Percentiles rank a stretch among this genome's conserved stretches.
Conservation (phyloP, 192 early-diverging fungal genomes). For the Linnemannia zychae region DNA sequence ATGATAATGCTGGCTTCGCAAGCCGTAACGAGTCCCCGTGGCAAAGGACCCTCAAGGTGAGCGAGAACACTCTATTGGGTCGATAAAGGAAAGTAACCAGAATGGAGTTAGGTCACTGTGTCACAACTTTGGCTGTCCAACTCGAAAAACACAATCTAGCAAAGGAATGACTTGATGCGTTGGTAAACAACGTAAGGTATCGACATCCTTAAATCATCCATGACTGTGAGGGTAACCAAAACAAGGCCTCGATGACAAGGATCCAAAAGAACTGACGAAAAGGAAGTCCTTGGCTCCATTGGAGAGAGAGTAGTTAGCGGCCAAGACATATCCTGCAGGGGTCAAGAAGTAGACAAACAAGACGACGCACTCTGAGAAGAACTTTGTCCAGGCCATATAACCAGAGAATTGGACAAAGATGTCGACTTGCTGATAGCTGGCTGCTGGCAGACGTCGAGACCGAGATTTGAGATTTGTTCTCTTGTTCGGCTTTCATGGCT, state of each 20-base stretch:
- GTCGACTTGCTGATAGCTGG: conserved; percentile 47
- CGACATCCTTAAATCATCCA: conserved; percentile 57
- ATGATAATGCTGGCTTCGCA: conserved; percentile 45
- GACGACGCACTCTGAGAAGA: conserved; percentile 38
- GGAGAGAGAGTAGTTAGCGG: conserved; percentile 43
- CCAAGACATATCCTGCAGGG: conserved; percentile 46
- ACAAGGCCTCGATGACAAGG: conserved; percentile 39
- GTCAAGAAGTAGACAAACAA: conserved; percentile 47
- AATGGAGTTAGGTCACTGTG: background rate
- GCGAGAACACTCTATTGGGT: conserved; percentile 36
- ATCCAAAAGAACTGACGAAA: conserved; percentile 44
- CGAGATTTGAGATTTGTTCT: conserved; percentile 29
- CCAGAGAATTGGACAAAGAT: conserved; percentile 55
- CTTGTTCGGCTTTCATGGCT: conserved; percentile 35
- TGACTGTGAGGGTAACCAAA: conserved; percentile 49
- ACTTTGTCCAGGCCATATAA: conserved; percentile 50
- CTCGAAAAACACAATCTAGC: background rate
- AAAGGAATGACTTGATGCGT: too few relatives aligned
- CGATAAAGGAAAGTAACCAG: background rate
- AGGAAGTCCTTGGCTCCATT: conserved; percentile 29
- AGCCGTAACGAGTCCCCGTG: conserved; percentile 45
- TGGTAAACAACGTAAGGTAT: conserved; percentile 31
- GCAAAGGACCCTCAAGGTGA: conserved; percentile 50
- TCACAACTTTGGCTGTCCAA: background rate
- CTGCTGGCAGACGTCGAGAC: conserved; percentile 27